phyloP scores from a whole-genome alignment of 2,329 filamentous ascomycete genomes.

The Sarocladium kiliense region DNA sequence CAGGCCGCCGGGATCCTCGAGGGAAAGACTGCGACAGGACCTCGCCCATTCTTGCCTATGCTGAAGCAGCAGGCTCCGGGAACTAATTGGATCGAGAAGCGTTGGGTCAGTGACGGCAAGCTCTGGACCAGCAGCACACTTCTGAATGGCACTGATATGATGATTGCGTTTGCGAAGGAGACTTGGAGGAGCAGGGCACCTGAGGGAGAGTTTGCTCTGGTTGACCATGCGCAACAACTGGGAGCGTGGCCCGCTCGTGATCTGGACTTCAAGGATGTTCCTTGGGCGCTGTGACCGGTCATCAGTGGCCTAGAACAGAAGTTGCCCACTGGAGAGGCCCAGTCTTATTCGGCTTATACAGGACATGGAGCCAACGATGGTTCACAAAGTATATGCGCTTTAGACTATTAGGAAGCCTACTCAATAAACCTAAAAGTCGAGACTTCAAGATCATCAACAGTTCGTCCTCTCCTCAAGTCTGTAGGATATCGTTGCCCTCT shows the following conservation, averaged over 20 bases:
- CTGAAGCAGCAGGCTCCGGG: conserved; percentile 22
- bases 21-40: conserved; percentile 32
- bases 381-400: too few relatives aligned
- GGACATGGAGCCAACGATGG: too few relatives aligned
- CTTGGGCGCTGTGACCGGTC: not conserved
- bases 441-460: too few relatives aligned
- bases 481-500: not conserved
- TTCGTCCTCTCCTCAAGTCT: too few relatives aligned
- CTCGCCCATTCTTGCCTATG: conserved; percentile 21
- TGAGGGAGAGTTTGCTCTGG: conserved; percentile 11
- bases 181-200: conserved; percentile 22
- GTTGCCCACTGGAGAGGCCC: too few relatives aligned
- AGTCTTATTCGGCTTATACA: too few relatives aligned
- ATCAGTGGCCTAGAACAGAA: too few relatives aligned
- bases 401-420: too few relatives aligned
- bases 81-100: conserved; percentile 31
- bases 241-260: conserved; percentile 24
- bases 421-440: too few relatives aligned
- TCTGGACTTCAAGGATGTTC: conserved; percentile 26
- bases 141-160: conserved; percentile 29
- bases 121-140: conserved; percentile 29
- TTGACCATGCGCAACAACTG: conserved; percentile 15
- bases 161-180: conserved; percentile 22
- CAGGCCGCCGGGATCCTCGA: conserved; percentile 28
- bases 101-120: conserved; percentile 30